Base-by-base conservation (phyloP, 2,329 filamentous ascomycete species). In the Arthrobotrys musiformis region DNA sequence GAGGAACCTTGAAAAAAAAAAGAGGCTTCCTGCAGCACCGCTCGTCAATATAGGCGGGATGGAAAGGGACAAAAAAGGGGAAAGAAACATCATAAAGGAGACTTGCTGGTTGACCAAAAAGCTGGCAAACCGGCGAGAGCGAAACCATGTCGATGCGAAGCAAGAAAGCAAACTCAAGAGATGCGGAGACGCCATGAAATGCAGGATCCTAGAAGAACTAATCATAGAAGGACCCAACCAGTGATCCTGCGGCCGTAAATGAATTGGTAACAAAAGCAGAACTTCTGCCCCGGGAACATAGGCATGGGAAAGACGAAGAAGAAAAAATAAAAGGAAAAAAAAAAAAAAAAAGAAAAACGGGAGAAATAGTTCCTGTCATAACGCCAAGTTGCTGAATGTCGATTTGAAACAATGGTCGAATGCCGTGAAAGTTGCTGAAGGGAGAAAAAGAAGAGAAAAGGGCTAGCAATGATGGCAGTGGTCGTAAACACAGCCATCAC, bases 141-240 rank as follows among this genome's bases (percentile, higher is more conserved):
- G 26, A 30, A 46, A 46, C n/a, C 19, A 35, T 22, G 30, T 48
- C 60, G 30, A 48, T 15, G n/a, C 9, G 5, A 35, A 30, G 28
- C 7, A 46, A 64, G 44, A 50, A 48, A 26, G 11, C 17, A 35
- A 61, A 42, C 42, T 24, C 15, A 19, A 24, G 35, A 42, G 40
- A 72, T 46, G n/a, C 50, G 61, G 37, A 40, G 61, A 61, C 69
- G 69, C 69, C 69, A 40, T 56, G 52, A 73, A 72, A 73, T 73
- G 69, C 69, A 67, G 61, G 30, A 56, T 67, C 69, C 69, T 28
- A 63, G 60, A 66, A 48, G 13, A 30, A 48, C 35, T 58, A 72
- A 61, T 52, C 61, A 19, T 73, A 50, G 9, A 48, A 64, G 30
- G 50, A 67, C 54, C 69, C 61, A 67, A 35, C 60, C 22, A 19